Evolutionary conservation across 257 asterid species (phyloP).

Genomic region (Solanum medicagineum): DNA sequence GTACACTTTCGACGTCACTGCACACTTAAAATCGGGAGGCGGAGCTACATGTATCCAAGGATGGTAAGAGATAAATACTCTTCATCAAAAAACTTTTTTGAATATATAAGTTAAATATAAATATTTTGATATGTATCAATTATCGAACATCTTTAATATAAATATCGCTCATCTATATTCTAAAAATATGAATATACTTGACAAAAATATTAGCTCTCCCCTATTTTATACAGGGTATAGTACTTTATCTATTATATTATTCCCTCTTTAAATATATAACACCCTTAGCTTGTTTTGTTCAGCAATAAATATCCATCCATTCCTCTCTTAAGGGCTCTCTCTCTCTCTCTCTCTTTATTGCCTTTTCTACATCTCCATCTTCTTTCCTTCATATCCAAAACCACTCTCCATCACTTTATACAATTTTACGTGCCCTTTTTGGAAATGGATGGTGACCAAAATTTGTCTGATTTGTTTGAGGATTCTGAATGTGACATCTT

Average conservation of each 20-base stretch:
- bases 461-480: slow-evolving; percentile 1
- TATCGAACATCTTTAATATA: too few species aligned
- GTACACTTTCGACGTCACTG: neutral
- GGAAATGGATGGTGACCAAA: neutral
- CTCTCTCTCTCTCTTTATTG: neutral
- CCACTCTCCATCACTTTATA: neutral
- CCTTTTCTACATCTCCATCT: neutral
- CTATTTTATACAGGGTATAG: too few species aligned
- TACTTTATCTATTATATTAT: neutral
- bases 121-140: too few species aligned
- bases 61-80: too few species aligned
- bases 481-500: slow-evolving; percentile 38
- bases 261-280: neutral
- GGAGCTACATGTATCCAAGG: too few species aligned
- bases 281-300: neutral
- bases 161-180: too few species aligned
- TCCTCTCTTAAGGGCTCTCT: neutral
- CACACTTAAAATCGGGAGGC: neutral
- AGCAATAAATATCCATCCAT: neutral
- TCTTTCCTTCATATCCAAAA: neutral
- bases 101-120: too few species aligned
- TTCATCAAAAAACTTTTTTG: too few species aligned
- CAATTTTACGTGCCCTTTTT: neutral
- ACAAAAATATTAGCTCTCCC: too few species aligned
- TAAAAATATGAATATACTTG: too few species aligned